Evolutionary conservation across 2,329 filamentous ascomycete species (phyloP).

Genomic region (Chaetomiaceae sp.): DNA sequence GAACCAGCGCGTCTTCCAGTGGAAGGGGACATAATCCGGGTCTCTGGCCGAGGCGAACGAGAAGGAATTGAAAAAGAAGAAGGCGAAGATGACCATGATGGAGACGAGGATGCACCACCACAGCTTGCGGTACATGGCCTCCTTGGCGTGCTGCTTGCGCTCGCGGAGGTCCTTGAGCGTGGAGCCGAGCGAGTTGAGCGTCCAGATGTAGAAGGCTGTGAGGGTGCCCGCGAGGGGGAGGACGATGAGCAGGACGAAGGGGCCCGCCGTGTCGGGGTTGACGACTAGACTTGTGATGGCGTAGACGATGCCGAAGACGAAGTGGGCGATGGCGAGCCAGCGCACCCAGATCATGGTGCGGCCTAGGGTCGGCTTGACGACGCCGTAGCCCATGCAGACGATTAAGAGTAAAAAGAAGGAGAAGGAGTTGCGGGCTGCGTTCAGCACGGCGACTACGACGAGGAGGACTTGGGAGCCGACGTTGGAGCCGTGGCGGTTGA

Average conservation of each 20-base stretch:
- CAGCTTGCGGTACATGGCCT: constrained; percentile 93
- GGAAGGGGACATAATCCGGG: constrained; percentile 87
- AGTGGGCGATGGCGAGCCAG: constrained; percentile 85
- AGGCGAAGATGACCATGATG: constrained; percentile 93
- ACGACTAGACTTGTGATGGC: constrained; percentile 84
- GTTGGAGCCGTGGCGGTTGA: constrained; percentile 85
- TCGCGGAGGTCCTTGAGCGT: constrained; percentile 96
- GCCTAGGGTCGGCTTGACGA: constrained; percentile 89
- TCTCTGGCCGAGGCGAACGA: constrained; percentile 82
- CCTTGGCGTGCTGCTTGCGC: constrained; percentile 89
- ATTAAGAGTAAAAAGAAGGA: constrained; percentile 97
- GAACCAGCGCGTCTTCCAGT: constrained; percentile 98
- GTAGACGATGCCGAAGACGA: constrained; percentile 91
- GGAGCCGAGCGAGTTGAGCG: constrained; percentile 85
- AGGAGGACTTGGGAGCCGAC: constrained; percentile 79
- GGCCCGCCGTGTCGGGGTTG: constrained; percentile 85
- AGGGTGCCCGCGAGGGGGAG: constrained; percentile 86
- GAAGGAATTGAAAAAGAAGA: constrained; percentile 98
- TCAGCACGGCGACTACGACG: constrained; percentile 86
- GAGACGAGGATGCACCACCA: constrained; percentile 96
- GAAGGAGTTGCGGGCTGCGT: constrained; percentile 92
- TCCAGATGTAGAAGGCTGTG: constrained; percentile 98
- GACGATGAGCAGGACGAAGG: constrained; percentile 87
- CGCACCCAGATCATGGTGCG: constrained; percentile 93
- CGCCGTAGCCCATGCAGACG: constrained; percentile 98